Percentiles rank a stretch among this genome's conserved stretches.
Conservation (phyloP, 2,329 filamentous ascomycete species). For the Botryosphaeria dothidea region DNA sequence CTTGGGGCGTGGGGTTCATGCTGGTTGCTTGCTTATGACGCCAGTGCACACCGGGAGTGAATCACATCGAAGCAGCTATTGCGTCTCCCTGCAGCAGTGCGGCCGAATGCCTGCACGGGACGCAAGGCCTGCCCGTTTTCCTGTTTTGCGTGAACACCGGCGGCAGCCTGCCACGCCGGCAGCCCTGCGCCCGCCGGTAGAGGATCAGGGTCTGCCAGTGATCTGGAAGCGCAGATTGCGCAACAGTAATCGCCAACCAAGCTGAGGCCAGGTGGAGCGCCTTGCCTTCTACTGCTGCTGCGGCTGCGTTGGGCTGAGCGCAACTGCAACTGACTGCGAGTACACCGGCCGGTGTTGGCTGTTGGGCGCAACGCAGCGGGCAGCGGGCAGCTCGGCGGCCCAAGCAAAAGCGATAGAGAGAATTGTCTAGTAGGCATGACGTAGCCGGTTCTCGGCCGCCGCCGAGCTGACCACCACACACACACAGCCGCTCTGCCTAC, state of each 20-base stretch:
- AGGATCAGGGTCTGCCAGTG: conserved; percentile 9
- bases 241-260: background rate
- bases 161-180: background rate
- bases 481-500: background rate
- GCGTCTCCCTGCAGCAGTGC: conserved; percentile 7
- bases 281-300: background rate
- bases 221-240: background rate
- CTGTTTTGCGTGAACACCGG: conserved; percentile 1
- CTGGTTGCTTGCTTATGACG: conserved; percentile 3
- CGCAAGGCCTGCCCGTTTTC: background rate
- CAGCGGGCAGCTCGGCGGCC: background rate
- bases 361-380: background rate
- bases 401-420: background rate
- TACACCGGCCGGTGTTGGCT: no score
- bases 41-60: background rate
- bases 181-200: background rate
- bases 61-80: conserved; percentile 5
- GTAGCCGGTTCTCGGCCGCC: background rate
- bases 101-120: conserved; percentile 1
- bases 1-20: background rate
- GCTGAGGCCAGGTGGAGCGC: background rate
- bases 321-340: no score
- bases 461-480: background rate
- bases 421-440: background rate
- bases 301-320: background rate